phyloP scores from a whole-genome alignment of 2,329 filamentous ascomycete genomes.

The Dactylellina leptospora region DNA sequence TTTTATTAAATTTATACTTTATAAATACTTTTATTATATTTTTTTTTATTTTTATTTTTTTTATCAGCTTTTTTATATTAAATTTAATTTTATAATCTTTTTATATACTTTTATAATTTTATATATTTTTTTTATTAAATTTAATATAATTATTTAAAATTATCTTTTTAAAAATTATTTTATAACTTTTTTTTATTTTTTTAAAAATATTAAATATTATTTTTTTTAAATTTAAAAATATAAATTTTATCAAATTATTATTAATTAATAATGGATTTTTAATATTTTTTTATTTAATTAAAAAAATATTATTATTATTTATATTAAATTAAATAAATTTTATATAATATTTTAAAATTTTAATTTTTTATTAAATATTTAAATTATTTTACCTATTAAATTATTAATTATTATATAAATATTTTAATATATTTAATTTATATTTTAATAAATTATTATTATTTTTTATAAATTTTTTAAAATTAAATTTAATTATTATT shows the following conservation, averaged over 20 bases:
- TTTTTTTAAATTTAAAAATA: not conserved
- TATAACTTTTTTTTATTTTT: not conserved
- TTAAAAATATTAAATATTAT: not conserved
- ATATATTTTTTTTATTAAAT: not conserved
- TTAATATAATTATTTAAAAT: not conserved
- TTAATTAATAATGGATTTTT: not conserved
- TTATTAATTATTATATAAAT: not conserved
- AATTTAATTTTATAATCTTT: constrained; percentile 8
- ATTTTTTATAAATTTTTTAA: not conserved
- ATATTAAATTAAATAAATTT: not conserved
- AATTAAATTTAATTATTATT: not conserved
- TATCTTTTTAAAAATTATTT: not conserved
- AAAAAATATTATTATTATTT: constrained; percentile 59
- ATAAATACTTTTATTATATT: not conserved
- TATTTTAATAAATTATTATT: not conserved
- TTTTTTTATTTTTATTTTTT: not conserved
- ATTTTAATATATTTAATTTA: not conserved
- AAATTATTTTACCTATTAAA: not conserved
- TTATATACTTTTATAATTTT: not conserved
- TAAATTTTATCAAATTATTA: not conserved
- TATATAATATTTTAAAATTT: constrained; percentile 5
- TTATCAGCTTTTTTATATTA: not conserved
- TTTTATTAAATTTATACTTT: not conserved
- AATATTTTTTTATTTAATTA: constrained; percentile 53
- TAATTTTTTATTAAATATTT: not conserved